Conservation (phyloP, 2,329 filamentous ascomycete species). For the Dactylella cylindrospora region DNA sequence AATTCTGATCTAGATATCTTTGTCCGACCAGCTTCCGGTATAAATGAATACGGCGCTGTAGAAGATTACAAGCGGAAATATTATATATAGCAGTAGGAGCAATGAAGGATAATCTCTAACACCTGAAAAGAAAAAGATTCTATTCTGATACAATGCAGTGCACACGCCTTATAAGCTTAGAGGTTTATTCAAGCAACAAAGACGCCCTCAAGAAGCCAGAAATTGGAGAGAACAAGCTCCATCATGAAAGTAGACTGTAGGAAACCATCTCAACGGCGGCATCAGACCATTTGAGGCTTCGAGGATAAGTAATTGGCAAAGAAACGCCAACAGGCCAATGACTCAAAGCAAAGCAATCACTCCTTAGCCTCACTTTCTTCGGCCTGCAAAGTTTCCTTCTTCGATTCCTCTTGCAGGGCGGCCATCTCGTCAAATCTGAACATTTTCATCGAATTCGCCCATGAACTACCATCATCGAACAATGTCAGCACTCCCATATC, state of each 20-base stretch:
- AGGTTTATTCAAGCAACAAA: no score
- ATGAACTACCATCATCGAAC: constrained; percentile 58
- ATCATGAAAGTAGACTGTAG: no score
- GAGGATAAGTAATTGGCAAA: background rate
- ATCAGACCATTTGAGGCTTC: background rate
- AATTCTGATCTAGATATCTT: no score
- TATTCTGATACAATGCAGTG: no score
- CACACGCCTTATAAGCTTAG: no score
- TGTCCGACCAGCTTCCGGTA: no score
- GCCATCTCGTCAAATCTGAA: constrained; percentile 67
- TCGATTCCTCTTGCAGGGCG: constrained; percentile 19
- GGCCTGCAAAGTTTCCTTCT: background rate
- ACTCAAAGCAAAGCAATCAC: background rate
- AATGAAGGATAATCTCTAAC: no score
- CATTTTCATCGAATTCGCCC: constrained; percentile 76
- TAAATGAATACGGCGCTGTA: no score
- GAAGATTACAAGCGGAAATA: no score
- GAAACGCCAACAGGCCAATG: background rate
- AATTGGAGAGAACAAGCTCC: background rate
- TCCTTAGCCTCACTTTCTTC: background rate
- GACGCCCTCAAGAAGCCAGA: background rate
- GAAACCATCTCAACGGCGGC: no score
- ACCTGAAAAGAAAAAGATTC: no score
- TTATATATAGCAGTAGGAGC: no score
- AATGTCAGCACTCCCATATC: background rate